Conservation (phyloP, 2,329 filamentous ascomycete genomes). For the Elsinoe ampelina region DNA sequence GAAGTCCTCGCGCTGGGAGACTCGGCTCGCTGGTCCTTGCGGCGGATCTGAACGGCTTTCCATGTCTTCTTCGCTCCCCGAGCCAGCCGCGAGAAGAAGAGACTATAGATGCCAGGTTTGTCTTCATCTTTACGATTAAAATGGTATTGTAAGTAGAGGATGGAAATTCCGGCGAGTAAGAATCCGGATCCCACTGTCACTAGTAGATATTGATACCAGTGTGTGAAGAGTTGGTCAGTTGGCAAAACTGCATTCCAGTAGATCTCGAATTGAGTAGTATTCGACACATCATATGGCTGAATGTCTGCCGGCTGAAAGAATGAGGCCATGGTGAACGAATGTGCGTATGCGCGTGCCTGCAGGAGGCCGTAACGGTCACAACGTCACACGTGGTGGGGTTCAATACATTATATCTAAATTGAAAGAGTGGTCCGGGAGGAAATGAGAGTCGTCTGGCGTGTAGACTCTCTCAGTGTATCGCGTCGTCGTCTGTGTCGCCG, state of each 20-base stretch:
- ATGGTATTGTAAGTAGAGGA: conserved; percentile 5
- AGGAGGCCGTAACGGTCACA: conserved; percentile 10
- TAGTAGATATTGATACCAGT: conserved; percentile 17
- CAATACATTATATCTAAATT: conserved; percentile 5
- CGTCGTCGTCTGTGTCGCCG: background rate
- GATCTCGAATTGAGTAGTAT: conserved; percentile 11
- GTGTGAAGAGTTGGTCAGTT: conserved; percentile 10
- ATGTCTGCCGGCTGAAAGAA: conserved; percentile 13
- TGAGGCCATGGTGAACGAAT: conserved; percentile 14
- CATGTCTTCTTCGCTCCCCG: conserved; percentile 5
- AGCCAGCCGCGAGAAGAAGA: conserved; percentile 5
- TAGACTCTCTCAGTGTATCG: background rate
- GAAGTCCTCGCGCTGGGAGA: background rate
- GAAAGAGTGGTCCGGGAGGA: background rate
- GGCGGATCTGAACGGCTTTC: conserved; percentile 6
- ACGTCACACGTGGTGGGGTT: conserved; percentile 11
- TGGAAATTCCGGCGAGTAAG: conserved; percentile 4
- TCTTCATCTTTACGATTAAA: conserved; percentile 6
- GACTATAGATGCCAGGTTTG: conserved; percentile 2
- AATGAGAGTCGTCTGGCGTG: background rate
- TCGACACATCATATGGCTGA: background rate
- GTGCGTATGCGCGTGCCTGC: conserved; percentile 1
- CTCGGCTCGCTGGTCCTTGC: background rate
- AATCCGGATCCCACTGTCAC: conserved; percentile 11
- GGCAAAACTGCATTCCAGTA: conserved; percentile 14